These are phyloP conservation scores for Aspergillus sclerotiicarbonarius DNA, from an alignment of 495 filamentous ascomycete genomes.

Conservation along the genomic window DNA sequence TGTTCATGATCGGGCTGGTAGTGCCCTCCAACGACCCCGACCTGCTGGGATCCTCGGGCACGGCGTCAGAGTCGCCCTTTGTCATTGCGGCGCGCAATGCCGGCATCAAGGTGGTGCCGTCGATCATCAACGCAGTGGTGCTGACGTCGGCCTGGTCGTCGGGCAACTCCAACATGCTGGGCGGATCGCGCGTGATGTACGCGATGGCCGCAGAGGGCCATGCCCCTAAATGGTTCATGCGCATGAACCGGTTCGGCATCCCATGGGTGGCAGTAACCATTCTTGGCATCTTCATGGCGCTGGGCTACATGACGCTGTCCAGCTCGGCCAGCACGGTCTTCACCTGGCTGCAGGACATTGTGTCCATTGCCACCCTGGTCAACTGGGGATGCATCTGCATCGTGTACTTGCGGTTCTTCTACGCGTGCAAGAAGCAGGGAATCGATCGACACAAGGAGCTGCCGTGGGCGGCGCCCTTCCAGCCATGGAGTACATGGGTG, in stretches of 20 bases:
- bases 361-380: constrained; percentile 51
- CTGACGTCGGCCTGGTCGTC: constrained; percentile 46
- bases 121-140: constrained; percentile 51
- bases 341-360: constrained; percentile 55
- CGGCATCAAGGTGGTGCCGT: constrained; percentile 42
- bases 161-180: constrained; percentile 47
- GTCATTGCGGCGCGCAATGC: constrained; percentile 48
- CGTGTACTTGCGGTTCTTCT: constrained; percentile 55
- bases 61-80: constrained; percentile 47
- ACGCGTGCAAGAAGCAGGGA: constrained; percentile 46
- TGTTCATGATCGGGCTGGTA: constrained; percentile 51
- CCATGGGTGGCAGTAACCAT: constrained; percentile 48
- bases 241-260: constrained; percentile 58
- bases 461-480: constrained; percentile 48
- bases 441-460: constrained; percentile 38
- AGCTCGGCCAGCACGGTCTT: constrained; percentile 30
- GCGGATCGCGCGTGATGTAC: constrained; percentile 45
- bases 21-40: constrained; percentile 28
- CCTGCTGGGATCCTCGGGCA: constrained; percentile 40
- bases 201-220: constrained; percentile 42
- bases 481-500: constrained; percentile 32
- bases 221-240: constrained; percentile 43
- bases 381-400: constrained; percentile 55
- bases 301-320: constrained; percentile 34
- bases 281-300: constrained; percentile 6